A percentile compares a stretch with the other conserved stretches of the same genome.
Conservation (phyloP, 2,329 filamentous ascomycete species). For the Colletotrichum tropicale region DNA sequence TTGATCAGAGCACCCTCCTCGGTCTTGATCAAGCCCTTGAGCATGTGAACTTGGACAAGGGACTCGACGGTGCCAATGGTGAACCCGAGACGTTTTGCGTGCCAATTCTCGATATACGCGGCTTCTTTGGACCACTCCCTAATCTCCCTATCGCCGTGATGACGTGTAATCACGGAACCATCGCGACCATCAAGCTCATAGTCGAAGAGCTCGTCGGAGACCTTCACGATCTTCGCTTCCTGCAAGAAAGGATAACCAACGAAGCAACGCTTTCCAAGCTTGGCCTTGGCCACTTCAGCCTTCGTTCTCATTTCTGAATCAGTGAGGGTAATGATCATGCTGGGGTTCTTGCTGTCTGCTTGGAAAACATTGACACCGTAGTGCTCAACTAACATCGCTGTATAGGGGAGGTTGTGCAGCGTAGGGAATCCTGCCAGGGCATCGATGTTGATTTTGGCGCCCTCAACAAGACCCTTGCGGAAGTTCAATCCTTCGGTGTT, state of each 20-base stretch:
- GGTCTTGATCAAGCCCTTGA: constrained; percentile 88
- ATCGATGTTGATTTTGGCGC: constrained; percentile 78
- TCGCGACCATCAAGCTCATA: constrained; percentile 75
- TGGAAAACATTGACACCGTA: constrained; percentile 96
- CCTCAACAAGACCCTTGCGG: constrained; percentile 81
- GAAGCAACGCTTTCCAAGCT: constrained; percentile 84
- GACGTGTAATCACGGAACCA: constrained; percentile 67
- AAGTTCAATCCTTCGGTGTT: constrained; percentile 89
- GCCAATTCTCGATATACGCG: constrained; percentile 80
- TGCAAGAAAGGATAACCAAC: constrained; percentile 96
- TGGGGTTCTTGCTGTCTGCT: constrained; percentile 94
- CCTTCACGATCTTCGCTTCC: constrained; percentile 86
- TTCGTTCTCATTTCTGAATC: constrained; percentile 75
- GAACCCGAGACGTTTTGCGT: constrained; percentile 90
- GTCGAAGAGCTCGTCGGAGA: constrained; percentile 92
- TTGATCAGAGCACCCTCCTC: constrained; percentile 91
- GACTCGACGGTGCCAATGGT: constrained; percentile 87
- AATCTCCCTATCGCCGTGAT: constrained; percentile 78
- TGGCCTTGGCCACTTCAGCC: constrained; percentile 74
- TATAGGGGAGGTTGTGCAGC: constrained; percentile 83
- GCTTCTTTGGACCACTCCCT: constrained; percentile 86
- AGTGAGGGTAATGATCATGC: constrained; percentile 86
- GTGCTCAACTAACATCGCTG: constrained; percentile 70
- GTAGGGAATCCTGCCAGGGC: constrained; percentile 96
- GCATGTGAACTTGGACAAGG: constrained; percentile 89